Conservation (phyloP, 2,329 filamentous ascomycete species). For the Nigrograna mackinnonii region DNA sequence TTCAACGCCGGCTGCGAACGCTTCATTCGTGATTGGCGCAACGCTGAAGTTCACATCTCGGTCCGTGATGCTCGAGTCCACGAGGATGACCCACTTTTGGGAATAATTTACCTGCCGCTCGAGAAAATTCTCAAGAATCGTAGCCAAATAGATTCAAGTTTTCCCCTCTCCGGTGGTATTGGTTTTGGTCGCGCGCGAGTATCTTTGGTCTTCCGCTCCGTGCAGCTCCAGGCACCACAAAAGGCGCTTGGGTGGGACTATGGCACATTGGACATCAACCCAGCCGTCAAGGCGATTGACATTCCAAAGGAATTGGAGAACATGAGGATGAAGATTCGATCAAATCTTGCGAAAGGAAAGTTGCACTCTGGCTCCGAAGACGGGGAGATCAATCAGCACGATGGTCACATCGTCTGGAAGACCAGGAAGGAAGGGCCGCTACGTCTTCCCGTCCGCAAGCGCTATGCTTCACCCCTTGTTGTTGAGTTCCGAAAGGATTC, state of each 20-base stretch:
- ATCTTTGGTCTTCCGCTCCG: constrained; percentile 73
- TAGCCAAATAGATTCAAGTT: constrained; percentile 68
- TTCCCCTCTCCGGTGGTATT: constrained; percentile 71
- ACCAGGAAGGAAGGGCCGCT: constrained; percentile 51
- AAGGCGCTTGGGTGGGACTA: constrained; percentile 71
- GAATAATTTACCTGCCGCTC: constrained; percentile 70
- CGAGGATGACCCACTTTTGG: constrained; percentile 70
- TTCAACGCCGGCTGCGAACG: constrained; percentile 78
- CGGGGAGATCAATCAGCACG: constrained; percentile 28
- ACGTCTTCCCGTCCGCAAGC: constrained; percentile 62
- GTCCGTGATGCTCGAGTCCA: constrained; percentile 70
- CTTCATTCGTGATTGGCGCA: constrained; percentile 70
- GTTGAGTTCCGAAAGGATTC: constrained; percentile 64
- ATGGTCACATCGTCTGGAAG: constrained; percentile 55
- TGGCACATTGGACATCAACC: constrained; percentile 69
- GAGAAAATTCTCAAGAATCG: constrained; percentile 63
- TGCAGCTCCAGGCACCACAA: constrained; percentile 64
- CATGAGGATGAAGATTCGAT: constrained; percentile 63
- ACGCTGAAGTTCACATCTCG: constrained; percentile 68
- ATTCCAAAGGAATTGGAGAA: constrained; percentile 54
- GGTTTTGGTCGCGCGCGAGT: constrained; percentile 71
- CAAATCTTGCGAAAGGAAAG: constrained; percentile 61
- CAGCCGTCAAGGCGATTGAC: constrained; percentile 52
- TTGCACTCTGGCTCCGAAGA: constrained; percentile 51
- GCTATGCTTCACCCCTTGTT: constrained; percentile 61